These are phyloP conservation scores for Suhomyces choctaworum DNA, from an alignment of 1,139 yeast genomes.

Conservation along the genomic window DNA sequence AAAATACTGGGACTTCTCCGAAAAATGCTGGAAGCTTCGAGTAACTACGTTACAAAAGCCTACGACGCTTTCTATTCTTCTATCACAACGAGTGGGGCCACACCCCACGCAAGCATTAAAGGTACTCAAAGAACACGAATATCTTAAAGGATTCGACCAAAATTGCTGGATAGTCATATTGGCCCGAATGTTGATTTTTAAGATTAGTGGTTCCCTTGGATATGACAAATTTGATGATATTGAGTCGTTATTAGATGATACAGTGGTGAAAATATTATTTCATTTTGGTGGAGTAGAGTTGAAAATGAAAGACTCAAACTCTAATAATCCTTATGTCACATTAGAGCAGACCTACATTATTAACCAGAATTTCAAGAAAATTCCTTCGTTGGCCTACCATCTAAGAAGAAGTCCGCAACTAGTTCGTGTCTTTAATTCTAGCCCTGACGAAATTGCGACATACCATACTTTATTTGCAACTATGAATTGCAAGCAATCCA, in stretches of 20 bases:
- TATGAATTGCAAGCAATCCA: slow-evolving; percentile 20
- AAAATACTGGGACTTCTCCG: slow-evolving; percentile 28
- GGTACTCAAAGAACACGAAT: slow-evolving; percentile 28
- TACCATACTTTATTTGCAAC: slow-evolving; percentile 35
- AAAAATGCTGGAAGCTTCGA: slow-evolving; percentile 26
- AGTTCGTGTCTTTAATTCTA: slow-evolving; percentile 38
- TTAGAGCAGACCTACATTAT: slow-evolving; percentile 23
- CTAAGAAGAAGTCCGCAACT: slow-evolving; percentile 38
- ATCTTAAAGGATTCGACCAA: slow-evolving; percentile 35
- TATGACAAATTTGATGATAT: slow-evolving; percentile 34
- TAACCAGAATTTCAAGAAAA: slow-evolving; percentile 26
- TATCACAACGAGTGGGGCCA: slow-evolving; percentile 13
- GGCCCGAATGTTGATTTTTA: slow-evolving; percentile 33
- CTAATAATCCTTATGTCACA: slow-evolving; percentile 26
- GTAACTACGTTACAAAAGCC: slow-evolving; percentile 31
- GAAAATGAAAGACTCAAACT: slow-evolving; percentile 9
- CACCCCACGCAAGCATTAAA: slow-evolving; percentile 21
- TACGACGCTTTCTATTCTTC: slow-evolving; percentile 28
- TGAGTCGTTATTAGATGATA: slow-evolving; percentile 27
- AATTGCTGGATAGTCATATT: slow-evolving; percentile 32
- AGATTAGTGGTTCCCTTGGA: slow-evolving; percentile 38
- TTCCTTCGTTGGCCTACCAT: slow-evolving; percentile 34
- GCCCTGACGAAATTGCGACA: slow-evolving; percentile 47
- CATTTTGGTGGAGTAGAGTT: slow-evolving; percentile 35
- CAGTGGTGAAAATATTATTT: slow-evolving; percentile 29